These are phyloP conservation scores for Rhexocercosporidium sp. DNA, from an alignment of 2,329 filamentous ascomycete species.

Conservation along the genomic window DNA sequence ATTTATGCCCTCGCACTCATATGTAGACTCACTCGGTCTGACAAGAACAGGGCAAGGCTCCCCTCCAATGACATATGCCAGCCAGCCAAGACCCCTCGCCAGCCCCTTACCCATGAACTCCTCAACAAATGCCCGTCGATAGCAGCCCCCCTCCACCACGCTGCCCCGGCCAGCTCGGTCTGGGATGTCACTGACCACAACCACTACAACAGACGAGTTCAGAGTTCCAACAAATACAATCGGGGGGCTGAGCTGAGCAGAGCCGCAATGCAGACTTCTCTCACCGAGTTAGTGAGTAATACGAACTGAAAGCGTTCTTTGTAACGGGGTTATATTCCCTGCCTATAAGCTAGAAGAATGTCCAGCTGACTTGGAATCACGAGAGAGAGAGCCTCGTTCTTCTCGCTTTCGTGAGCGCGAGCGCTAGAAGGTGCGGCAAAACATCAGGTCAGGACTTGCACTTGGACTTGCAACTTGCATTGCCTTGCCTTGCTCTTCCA, in stretches of 20 bases:
- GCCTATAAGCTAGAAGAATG: constrained; percentile 7
- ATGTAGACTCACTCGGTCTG: constrained; percentile 24
- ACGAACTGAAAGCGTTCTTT: background rate
- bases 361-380: constrained; percentile 16
- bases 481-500: background rate
- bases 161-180: constrained; percentile 22
- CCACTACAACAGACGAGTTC: background rate
- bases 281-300: constrained; percentile 20
- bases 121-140: constrained; percentile 12
- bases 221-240: background rate
- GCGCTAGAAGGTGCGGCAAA: background rate
- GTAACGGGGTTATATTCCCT: background rate
- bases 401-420: background rate
- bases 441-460: background rate
- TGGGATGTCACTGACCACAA: constrained; percentile 17
- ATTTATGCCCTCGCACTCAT: constrained; percentile 17
- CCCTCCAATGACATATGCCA: constrained; percentile 15
- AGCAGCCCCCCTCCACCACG: constrained; percentile 18
- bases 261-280: constrained; percentile 13
- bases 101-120: constrained; percentile 4
- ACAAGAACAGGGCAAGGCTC: constrained; percentile 13
- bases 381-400: constrained; percentile 9
- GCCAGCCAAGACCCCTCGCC: constrained; percentile 22
- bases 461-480: background rate
- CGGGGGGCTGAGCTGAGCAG: constrained; percentile 19